A percentile compares a stretch with the other conserved stretches of the same genome.
Evolutionary conservation across 345 rosid genomes (phyloP).

Genomic region (Salix dunnii): DNA sequence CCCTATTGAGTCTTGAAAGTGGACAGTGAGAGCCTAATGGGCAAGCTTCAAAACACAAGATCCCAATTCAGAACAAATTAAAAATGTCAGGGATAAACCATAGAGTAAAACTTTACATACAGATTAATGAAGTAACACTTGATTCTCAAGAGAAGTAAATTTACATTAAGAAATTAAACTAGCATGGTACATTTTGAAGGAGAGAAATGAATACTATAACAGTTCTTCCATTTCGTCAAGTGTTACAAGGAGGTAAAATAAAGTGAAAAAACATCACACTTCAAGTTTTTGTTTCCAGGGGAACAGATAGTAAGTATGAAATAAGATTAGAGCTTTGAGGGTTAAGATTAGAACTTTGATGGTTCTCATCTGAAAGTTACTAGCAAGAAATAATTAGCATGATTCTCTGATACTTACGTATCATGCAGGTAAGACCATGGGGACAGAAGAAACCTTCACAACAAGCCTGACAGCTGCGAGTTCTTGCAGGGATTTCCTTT

Average conservation of each 20-base stretch:
- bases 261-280: not conserved
- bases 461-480: conserved; percentile 57
- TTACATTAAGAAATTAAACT: not conserved
- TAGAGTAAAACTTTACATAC: not conserved
- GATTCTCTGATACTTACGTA: conserved; percentile 52
- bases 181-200: not conserved
- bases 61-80: conserved; percentile 3
- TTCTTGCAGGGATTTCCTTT: conserved; percentile 55
- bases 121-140: not conserved
- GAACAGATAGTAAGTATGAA: not conserved
- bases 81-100: not conserved
- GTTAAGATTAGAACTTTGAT: conserved; percentile 5
- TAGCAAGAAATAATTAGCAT: conserved; percentile 1
- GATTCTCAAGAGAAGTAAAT: not conserved
- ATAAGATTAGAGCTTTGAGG: not conserved
- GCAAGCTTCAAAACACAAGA: conserved; percentile 49
- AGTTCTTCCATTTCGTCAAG: not conserved
- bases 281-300: not conserved
- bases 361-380: not conserved
- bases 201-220: not conserved
- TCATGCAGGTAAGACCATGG: conserved; percentile 90
- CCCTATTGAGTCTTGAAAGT: conserved; percentile 41
- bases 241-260: not conserved
- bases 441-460: conserved; percentile 97
- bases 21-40: conserved; percentile 70